Percentiles rank a stretch among this genome's conserved stretches.
phyloP scores from a whole-genome alignment of 2,329 filamentous ascomycete species.

The Xylaria sp. region DNA sequence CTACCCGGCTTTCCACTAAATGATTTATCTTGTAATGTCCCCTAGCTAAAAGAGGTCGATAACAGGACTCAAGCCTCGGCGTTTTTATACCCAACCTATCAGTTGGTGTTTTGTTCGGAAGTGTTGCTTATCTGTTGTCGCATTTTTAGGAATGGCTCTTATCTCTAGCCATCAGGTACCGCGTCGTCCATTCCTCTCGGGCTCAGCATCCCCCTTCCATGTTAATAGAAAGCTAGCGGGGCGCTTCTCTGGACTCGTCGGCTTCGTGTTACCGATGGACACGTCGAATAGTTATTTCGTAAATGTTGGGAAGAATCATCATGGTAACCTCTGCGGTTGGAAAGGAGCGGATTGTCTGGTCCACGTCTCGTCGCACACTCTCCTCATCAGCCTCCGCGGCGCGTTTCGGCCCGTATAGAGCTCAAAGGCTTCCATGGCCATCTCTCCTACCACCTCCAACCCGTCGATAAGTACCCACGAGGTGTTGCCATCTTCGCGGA shows the following conservation, averaged over 20 bases:
- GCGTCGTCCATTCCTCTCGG: background rate
- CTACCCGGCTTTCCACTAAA: background rate
- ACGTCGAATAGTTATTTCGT: background rate
- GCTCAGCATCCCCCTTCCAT: background rate
- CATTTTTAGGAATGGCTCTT: background rate
- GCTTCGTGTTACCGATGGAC: background rate
- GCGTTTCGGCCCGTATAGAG: slow-evolving; percentile 79
- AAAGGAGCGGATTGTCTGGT: slow-evolving; percentile 53
- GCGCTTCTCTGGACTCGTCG: background rate
- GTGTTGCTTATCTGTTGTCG: background rate
- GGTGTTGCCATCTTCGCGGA: slow-evolving; percentile 60
- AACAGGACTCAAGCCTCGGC: background rate
- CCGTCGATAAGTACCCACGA: slow-evolving; percentile 79
- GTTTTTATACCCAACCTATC: background rate
- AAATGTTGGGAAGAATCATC: background rate
- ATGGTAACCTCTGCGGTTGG: slow-evolving; percentile 46
- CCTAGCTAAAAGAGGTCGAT: background rate
- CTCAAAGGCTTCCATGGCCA: slow-evolving; percentile 81
- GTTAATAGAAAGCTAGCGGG: background rate
- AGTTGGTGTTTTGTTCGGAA: background rate
- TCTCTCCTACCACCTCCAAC: slow-evolving; percentile 77
- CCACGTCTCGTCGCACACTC: slow-evolving; percentile 62
- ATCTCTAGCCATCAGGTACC: background rate
- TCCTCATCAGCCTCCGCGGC: slow-evolving; percentile 74
- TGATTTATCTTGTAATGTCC: background rate